Base-by-base conservation (phyloP, 352 stramenopile genomes). In the Saprolegnia parasitica region DNA sequence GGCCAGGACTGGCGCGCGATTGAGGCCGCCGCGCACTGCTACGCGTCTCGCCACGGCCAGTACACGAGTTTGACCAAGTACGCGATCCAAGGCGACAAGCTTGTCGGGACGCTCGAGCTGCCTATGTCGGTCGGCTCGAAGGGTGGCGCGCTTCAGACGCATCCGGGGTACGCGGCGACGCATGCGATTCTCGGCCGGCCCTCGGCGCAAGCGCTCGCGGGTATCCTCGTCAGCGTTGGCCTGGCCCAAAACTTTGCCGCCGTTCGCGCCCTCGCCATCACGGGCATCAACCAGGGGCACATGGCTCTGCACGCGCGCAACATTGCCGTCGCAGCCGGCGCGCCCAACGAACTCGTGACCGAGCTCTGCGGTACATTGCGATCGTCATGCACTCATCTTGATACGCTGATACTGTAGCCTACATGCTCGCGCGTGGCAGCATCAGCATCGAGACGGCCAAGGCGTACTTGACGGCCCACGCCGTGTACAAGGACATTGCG, bases 231-330 rank as follows among this genome's bases (percentile, higher is more conserved):
- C 45, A 91, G 83, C 68, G 87, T 93, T 65, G 87, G 87, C 3
- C 75, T 96, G 20, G 86, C 87, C 24, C 87, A 96, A 71, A 96
- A 96, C 76, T 91, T 94, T 71, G 87, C 86, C 1, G 87, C 87
- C 23, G 81, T 96, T 52, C 84, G 86, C 21, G 87, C 87, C 39
- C 88, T 96, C 45, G 87, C 87, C 10, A 84, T 93, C 76, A 93
- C 84, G 35, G 87, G 87, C 35, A 96, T 96, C 71, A 86, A 96
- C 57, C 87, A 89, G 60, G 86, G 86, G 54, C 86, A 95, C 78
- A 95, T 95, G 86, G 85, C 86, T 24, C 78, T 95, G 55, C 86
- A 95, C 39, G 86, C 86, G 23, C 82, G 86, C 68, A 95, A 95
- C 73, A 92, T 95, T 45, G 86, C 86, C 5, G 84, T 95, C 15